phyloP scores from a whole-genome alignment of 2,329 filamentous ascomycete genomes.

The Hymenoscyphus fraxineus region DNA sequence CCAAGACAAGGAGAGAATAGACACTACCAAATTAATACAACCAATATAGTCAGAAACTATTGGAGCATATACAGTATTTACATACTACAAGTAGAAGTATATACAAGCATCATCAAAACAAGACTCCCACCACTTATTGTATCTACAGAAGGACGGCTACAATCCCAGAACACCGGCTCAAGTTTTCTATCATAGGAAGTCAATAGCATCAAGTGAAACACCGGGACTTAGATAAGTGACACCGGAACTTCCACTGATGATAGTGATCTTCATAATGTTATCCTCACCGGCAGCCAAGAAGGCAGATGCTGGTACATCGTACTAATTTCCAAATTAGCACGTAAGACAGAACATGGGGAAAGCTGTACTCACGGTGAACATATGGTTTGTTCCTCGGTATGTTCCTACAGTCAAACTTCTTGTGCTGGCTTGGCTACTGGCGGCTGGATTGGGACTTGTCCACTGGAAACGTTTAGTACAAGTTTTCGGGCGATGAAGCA shows the following conservation, averaged over 20 bases:
- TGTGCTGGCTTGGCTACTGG: slow-evolving; percentile 60
- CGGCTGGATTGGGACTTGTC: slow-evolving; percentile 45
- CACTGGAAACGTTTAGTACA: slow-evolving; percentile 33
- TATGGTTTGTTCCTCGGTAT: slow-evolving; percentile 49
- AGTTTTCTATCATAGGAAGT: slow-evolving; percentile 2
- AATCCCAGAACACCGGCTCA: slow-evolving; percentile 17
- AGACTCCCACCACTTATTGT: not conserved
- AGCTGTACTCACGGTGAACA: slow-evolving; percentile 5
- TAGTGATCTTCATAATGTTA: slow-evolving; percentile 40
- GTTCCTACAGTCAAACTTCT: slow-evolving; percentile 63
- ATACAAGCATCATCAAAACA: not conserved
- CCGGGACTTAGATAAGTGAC: slow-evolving; percentile 50
- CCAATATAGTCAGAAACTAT: not conserved
- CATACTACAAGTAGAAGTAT: not conserved
- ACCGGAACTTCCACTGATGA: slow-evolving; percentile 56
- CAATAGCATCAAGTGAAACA: slow-evolving; percentile 17
- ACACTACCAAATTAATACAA: too few relatives aligned
- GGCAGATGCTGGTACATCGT: slow-evolving; percentile 12
- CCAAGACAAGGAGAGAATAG: too few relatives aligned
- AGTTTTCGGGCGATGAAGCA: not conserved
- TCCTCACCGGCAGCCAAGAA: slow-evolving; percentile 14
- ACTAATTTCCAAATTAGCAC: not conserved
- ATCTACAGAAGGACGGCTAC: not conserved
- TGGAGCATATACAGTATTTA: not conserved
- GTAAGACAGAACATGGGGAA: not conserved